A percentile compares a stretch with the other conserved stretches of the same genome.
These are phyloP conservation scores for Beauveria varroae DNA, from an alignment of 2,329 filamentous ascomycete genomes.

Conservation along the genomic window DNA sequence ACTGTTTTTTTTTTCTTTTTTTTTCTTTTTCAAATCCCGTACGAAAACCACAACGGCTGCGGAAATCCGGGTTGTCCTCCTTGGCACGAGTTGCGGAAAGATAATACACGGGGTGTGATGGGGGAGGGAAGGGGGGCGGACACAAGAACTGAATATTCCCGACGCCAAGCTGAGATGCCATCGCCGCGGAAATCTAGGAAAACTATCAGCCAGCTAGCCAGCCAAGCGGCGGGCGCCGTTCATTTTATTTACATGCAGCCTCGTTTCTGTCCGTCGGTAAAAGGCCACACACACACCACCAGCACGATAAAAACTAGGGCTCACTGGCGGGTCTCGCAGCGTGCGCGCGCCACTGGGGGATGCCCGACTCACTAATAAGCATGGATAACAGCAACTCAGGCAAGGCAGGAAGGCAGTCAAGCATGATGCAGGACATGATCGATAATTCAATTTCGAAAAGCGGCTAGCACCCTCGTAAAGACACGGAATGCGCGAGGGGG, in stretches of 20 bases:
- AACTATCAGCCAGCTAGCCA: too few species aligned
- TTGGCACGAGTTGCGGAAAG: too few species aligned
- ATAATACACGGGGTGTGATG: too few species aligned
- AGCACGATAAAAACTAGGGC: background rate
- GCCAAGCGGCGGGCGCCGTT: too few species aligned
- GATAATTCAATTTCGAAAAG: background rate
- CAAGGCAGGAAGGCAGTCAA: background rate
- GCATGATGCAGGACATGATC: background rate
- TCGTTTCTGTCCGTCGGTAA: background rate
- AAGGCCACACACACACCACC: background rate
- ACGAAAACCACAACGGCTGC: too few species aligned
- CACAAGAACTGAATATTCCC: background rate
- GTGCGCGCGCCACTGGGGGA: background rate
- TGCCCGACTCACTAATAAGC: background rate
- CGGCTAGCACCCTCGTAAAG: background rate
- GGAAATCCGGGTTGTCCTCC: too few species aligned
- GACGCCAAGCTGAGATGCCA: background rate
- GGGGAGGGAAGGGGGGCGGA: too few species aligned
- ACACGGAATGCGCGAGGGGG: background rate
- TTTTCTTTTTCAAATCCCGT: background rate
- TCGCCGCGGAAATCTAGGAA: background rate
- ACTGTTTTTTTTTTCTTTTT: too few species aligned
- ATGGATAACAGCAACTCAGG: background rate
- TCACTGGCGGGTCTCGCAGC: conserved; percentile 1
- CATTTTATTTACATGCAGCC: background rate